Conservation (phyloP, 2,329 filamentous ascomycete species). For the Cylindrodendrum hubeiense region DNA sequence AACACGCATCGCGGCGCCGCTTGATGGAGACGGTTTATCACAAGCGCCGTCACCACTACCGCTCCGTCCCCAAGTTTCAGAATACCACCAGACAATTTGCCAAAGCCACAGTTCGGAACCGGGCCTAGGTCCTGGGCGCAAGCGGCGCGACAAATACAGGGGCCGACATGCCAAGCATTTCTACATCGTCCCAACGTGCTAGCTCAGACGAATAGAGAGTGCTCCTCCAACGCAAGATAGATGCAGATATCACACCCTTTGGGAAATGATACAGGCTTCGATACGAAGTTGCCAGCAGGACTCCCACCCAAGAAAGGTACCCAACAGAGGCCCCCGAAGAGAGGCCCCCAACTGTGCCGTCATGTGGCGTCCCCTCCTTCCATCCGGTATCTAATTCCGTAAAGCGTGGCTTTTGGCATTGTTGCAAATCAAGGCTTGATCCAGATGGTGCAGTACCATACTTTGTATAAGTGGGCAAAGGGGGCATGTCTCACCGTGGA, state of each 20-base stretch:
- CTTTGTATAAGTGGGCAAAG: conserved; percentile 1
- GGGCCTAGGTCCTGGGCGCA: conserved; percentile 1
- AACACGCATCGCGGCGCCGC: conserved; percentile 1
- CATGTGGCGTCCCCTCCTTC: conserved; percentile 15
- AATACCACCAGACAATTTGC: conserved; percentile 22
- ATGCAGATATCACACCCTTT: conserved; percentile 9
- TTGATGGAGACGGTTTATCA: neutral
- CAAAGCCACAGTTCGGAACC: conserved; percentile 17
- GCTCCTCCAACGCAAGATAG: conserved; percentile 1
- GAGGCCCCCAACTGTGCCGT: neutral
- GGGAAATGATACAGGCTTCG: conserved; percentile 11
- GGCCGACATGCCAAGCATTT: conserved; percentile 12
- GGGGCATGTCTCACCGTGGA: conserved; percentile 17
- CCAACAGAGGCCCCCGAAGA: neutral
- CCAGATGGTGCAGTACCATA: conserved; percentile 4
- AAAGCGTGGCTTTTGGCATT: conserved; percentile 18
- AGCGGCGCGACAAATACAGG: conserved; percentile 10
- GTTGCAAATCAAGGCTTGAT: conserved; percentile 4
- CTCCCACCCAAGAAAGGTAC: neutral
- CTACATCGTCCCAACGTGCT: neutral
- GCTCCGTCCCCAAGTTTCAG: conserved; percentile 17
- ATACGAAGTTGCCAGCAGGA: conserved; percentile 20
- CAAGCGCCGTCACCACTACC: neutral
- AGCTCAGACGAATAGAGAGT: neutral
- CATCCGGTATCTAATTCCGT: conserved; percentile 10